Conservation (phyloP, 75 land plant genomes). For the Sequoia sempervirens region DNA sequence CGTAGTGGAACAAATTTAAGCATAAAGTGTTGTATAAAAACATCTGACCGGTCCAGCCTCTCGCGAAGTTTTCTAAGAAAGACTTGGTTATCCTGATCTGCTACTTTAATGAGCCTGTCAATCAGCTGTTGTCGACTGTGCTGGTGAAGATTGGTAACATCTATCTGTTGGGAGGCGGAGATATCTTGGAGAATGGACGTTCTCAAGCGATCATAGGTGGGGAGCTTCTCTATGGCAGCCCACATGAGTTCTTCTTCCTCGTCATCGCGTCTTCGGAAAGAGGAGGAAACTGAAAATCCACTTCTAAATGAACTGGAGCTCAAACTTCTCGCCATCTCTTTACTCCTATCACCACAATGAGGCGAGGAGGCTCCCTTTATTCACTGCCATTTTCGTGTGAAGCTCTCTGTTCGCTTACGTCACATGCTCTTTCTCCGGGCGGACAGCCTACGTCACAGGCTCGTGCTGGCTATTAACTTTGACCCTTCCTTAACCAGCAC, state of each 20-base stretch:
- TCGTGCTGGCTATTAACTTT: too few relatives aligned
- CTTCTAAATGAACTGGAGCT: neutral
- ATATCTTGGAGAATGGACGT: slow-evolving; percentile 11
- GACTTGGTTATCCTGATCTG: slow-evolving; percentile 60
- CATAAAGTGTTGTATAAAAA: too few relatives aligned
- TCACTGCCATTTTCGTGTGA: too few relatives aligned
- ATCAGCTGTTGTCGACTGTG: slow-evolving; percentile 46
- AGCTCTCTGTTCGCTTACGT: too few relatives aligned
- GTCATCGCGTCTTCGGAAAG: neutral
- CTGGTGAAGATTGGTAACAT: slow-evolving; percentile 52
- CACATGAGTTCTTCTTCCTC: slow-evolving; percentile 15
- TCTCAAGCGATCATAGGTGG: slow-evolving; percentile 14
- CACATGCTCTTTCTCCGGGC: too few relatives aligned
- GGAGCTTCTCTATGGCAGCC: slow-evolving; percentile 28
- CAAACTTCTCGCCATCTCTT: neutral
- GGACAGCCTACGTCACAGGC: too few relatives aligned
- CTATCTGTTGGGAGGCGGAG: slow-evolving; percentile 13
- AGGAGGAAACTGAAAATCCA: neutral
- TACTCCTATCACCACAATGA: too few relatives aligned
- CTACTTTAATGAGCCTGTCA: slow-evolving; percentile 47
- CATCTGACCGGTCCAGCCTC: slow-evolving; percentile 48
- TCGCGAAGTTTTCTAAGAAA: slow-evolving; percentile 48
- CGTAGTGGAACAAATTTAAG: too few relatives aligned
- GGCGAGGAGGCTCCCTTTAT: too few relatives aligned
- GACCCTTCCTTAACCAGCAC: too few relatives aligned